Evolutionary conservation across 2,329 filamentous ascomycete genomes (phyloP).

Genomic region (Blastomyces gilchristii): DNA sequence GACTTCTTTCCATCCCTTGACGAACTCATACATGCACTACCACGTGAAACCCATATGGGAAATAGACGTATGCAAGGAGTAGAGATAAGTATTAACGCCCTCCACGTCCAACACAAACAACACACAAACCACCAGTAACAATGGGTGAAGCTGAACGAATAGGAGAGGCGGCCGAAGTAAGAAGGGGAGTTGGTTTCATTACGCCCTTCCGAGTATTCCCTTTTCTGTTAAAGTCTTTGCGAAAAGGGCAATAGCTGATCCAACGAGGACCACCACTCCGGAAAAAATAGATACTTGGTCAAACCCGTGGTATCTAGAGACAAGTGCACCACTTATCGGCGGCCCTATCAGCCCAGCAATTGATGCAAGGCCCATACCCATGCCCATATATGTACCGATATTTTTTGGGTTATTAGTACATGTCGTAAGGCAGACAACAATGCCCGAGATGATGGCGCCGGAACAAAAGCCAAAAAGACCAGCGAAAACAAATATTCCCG

Average conservation of each 20-base stretch:
- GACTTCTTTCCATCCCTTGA: background rate
- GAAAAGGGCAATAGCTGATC: background rate
- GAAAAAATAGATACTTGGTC: background rate
- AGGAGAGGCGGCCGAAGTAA: background rate
- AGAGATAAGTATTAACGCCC: background rate
- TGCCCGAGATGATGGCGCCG: slow-evolving; percentile 41
- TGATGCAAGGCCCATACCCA: slow-evolving; percentile 19
- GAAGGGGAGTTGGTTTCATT: background rate
- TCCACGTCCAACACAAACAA: background rate
- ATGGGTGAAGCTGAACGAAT: background rate
- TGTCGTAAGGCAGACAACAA: slow-evolving; percentile 6
- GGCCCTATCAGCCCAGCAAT: slow-evolving; percentile 11
- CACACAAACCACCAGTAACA: background rate
- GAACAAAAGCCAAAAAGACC: slow-evolving; percentile 43
- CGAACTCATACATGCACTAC: background rate
- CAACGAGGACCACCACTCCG: background rate
- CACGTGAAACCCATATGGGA: background rate
- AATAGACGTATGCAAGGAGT: background rate
- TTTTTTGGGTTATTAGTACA: slow-evolving; percentile 38
- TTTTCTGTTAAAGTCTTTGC: background rate
- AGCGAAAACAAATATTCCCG: slow-evolving; percentile 32
- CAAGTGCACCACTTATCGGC: slow-evolving; percentile 12
- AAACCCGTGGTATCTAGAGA: slow-evolving; percentile 16
- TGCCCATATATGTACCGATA: slow-evolving; percentile 48
- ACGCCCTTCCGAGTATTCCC: background rate